These are phyloP conservation scores for Colletotrichum abscissum DNA, from an alignment of 2,329 filamentous ascomycete species.

Conservation along the genomic window DNA sequence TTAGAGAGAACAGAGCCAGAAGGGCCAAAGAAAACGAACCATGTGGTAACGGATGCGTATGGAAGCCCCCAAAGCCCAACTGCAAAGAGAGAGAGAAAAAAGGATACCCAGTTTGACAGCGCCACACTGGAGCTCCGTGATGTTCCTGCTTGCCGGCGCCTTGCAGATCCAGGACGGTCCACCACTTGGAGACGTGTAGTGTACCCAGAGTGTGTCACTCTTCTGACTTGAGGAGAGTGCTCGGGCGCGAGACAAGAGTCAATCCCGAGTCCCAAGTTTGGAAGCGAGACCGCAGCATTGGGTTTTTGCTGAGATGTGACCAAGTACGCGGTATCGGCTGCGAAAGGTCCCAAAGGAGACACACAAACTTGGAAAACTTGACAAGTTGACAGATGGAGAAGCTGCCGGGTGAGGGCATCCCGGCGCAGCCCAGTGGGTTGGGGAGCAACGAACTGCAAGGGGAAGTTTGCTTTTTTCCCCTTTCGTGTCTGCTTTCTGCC, in stretches of 20 bases:
- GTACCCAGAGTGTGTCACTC: slow-evolving; percentile 15
- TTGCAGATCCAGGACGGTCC: slow-evolving; percentile 15
- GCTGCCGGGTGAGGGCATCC: background rate
- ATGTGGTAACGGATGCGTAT: background rate
- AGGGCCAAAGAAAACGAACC: background rate
- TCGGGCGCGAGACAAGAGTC: background rate
- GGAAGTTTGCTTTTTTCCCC: slow-evolving; percentile 3
- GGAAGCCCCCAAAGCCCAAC: background rate
- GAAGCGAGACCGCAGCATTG: background rate
- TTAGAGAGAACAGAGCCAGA: background rate
- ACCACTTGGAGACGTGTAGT: slow-evolving; percentile 1
- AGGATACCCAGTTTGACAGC: slow-evolving; percentile 21
- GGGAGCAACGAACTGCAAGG: background rate
- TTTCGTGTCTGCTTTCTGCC: background rate
- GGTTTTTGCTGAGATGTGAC: background rate
- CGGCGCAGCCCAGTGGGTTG: background rate
- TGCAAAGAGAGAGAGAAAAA: background rate
- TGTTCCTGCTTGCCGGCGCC: slow-evolving; percentile 30
- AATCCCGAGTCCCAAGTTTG: background rate
- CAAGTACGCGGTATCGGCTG: background rate
- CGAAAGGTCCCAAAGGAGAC: background rate
- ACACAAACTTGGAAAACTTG: background rate
- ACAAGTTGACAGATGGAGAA: background rate
- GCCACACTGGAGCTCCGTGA: slow-evolving; percentile 19
- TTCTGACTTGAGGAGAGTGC: background rate